Evolutionary conservation across 139 green algal genomes (phyloP), one percentile per base, ranked within the genome.

Genomic region (Ulvella scutata): DNA sequence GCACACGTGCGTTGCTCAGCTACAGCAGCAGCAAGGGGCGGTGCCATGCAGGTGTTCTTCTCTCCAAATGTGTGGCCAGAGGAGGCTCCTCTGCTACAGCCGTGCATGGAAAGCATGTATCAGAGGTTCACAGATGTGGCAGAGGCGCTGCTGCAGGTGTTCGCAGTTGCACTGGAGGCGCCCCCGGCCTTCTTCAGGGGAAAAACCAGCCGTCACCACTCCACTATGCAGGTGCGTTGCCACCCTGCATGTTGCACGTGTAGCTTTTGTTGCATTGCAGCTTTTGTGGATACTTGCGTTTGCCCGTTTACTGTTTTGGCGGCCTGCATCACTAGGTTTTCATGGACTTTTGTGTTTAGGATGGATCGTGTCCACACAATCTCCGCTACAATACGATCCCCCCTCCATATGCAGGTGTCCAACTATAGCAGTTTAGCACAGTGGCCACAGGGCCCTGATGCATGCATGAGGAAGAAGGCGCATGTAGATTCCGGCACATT

Each of bases 401-500:
- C 4, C 26, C 44, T 7, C 28, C 61, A 51, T 28, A 4, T 23
- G 3, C 72, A 80, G 76, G 78, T 82, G 35, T 74, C 78, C 29
- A 79, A 82, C 74, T 82, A 82, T 23, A 62, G 62, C 4, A 74
- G 44, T 2, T 74, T 78, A 43, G 61, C 77, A 36, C 7, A n/a
- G 9, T 21, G 21, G 7, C 28, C 23, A 34, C 51, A 62, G 21
- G 78, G 74, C 17, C 61, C 61, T 3, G 10, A n/a, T 4, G 3
- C 75, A 67, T 67, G 51, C n/a, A 74, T 82, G 28, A 43, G 78
- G 37, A 82, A 82, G 74, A 82, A 82, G 78, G 74, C 78, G 0
- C 78, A 82, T 31, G 38, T 74, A 17, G 78, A 82, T 37, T 77
- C 62, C 4, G 78, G 78, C 37, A 76, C 62, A 3, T 62, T 82